Evolutionary conservation across 768 basidiomycete genomes (phyloP), one percentile per base, ranked within the genome.

Genomic region (Multifurca ochricompacta): DNA sequence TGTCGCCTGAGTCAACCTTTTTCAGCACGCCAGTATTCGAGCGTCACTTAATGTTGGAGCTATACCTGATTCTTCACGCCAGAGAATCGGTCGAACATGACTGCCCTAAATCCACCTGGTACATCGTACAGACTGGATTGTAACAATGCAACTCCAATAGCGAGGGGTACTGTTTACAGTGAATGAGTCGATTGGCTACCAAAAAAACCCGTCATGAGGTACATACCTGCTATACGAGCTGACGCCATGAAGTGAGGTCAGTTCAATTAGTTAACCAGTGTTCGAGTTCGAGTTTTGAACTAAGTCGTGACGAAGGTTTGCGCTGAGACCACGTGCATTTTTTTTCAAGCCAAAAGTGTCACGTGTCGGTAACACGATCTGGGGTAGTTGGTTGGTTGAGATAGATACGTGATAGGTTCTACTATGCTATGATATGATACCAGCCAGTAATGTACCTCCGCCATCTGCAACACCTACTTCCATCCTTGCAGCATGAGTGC

Each of bases 71-170:
- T 77, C 70, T 85, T 84, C 46, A 96, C 94, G 65, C 93, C 94
- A 42, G 87, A 80, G 68, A 99, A 97, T 64, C 95, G 79, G 71
- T 98, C 95, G 72, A 99, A 98, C 87, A 98, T 94, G 60, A 99
- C 94, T 34, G 94, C 94, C 53, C 88, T 78, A 71, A 84, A 92
- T 39, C 94, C 94, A 62, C 94, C 79, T 9, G 80, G 80, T 40
- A 81, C 80, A 64, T 82, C 81, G 66, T 82, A 82, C 54, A 82
- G 66, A 47, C 76, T 74, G 8, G 79, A 69, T 56, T 80, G 74
- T 35, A 74, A 60, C 27, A 73, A 59, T 1, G 71, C 73, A 8
- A 73, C 68, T 9, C 71, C 76, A 59, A 79, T 64, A 27, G 74
- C 74, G 48, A 74, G 81, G 45, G 94, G 94, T 37, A 96, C 93